Conservation (phyloP, 768 basidiomycete genomes). For the Exsudoporus frostii region DNA sequence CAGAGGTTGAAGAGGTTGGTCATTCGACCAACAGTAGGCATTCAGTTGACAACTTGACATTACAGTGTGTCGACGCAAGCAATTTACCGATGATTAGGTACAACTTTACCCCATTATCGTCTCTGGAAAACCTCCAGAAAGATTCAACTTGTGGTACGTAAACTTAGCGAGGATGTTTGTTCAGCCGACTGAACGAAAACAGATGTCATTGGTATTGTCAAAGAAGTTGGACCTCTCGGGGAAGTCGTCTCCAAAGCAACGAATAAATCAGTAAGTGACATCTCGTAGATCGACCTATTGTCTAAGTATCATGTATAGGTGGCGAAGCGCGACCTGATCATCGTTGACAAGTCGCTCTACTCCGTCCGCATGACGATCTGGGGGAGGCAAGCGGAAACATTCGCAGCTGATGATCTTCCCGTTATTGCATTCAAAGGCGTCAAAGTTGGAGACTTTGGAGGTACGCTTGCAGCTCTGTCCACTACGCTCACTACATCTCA, state of each 20-base stretch:
- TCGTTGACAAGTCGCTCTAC: constrained; percentile 81
- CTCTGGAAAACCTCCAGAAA: constrained; percentile 62
- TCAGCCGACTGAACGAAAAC: background rate
- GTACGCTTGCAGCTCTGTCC: constrained; percentile 33
- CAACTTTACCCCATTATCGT: constrained; percentile 66
- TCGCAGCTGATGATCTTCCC: constrained; percentile 52
- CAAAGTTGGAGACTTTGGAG: constrained; percentile 89
- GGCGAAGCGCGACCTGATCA: constrained; percentile 81
- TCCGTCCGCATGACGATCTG: constrained; percentile 86
- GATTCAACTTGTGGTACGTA: constrained; percentile 79
- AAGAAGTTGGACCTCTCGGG: constrained; percentile 64
- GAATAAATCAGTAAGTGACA: constrained; percentile 47
- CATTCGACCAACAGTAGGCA: background rate
- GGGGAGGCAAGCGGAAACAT: constrained; percentile 93
- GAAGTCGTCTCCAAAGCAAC: constrained; percentile 77
- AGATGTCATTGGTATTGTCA: constrained; percentile 90
- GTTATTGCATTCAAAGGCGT: constrained; percentile 94
- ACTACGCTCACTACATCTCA: constrained; percentile 6
- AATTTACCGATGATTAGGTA: constrained; percentile 83
- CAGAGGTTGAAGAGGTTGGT: constrained; percentile 80
- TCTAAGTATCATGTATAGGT: constrained; percentile 45
- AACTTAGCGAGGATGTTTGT: background rate
- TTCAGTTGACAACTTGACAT: constrained; percentile 4
- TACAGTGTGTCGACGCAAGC: constrained; percentile 75
- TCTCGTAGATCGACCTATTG: background rate